Evolutionary conservation across 202 grass and related monocot genomes (phyloP).

Genomic region (Eragrostis tef): DNA sequence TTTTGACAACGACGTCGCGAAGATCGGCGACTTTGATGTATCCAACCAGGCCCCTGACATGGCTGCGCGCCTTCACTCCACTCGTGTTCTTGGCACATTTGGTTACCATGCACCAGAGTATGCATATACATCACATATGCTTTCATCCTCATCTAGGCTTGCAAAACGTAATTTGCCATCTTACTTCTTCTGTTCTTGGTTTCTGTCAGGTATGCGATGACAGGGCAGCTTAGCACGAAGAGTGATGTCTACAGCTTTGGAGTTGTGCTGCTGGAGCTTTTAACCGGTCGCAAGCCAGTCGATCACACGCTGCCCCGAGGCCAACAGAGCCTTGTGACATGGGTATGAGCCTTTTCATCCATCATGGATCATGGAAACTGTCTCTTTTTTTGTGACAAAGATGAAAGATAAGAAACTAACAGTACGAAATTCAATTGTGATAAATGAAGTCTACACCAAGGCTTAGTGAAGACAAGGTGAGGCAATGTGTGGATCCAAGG

Average conservation of each 20-base stretch:
- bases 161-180: neutral
- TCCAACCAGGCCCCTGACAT: slow-evolving; percentile 51
- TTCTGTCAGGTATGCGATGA: slow-evolving; percentile 56
- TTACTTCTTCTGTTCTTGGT: neutral
- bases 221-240: slow-evolving; percentile 60
- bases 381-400: neutral
- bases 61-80: slow-evolving; percentile 59
- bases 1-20: slow-evolving; percentile 48
- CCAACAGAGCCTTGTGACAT: slow-evolving; percentile 71
- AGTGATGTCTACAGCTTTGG: slow-evolving; percentile 70
- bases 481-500: slow-evolving; percentile 63
- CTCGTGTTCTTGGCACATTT: slow-evolving; percentile 63
- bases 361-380: neutral
- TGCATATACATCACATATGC: neutral
- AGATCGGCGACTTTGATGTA: slow-evolving; percentile 47
- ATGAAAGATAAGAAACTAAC: neutral
- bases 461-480: slow-evolving; percentile 72
- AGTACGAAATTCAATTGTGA: slow-evolving; percentile 6
- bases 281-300: slow-evolving; percentile 64
- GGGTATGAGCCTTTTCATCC: slow-evolving; percentile 45
- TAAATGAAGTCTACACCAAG: slow-evolving; percentile 61
- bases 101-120: slow-evolving; percentile 62
- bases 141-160: neutral
- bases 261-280: slow-evolving; percentile 65
- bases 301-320: slow-evolving; percentile 69